A percentile compares a stretch with the other conserved stretches of the same genome.
phyloP scores from a whole-genome alignment of 202 grass and related monocot genomes.

The Saccharum hybrid region DNA sequence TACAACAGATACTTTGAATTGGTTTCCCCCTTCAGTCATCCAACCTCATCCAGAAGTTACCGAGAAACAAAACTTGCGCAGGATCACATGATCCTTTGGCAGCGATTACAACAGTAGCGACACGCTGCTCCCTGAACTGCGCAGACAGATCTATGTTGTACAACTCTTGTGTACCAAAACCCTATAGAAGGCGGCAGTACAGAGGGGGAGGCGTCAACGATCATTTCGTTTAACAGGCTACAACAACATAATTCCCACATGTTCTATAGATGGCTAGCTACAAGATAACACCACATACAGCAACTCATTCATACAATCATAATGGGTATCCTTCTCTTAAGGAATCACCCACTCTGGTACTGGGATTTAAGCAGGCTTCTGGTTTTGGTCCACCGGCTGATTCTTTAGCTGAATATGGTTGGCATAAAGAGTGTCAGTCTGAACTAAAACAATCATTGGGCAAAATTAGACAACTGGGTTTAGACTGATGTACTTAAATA shows the following conservation, averaged over 20 bases:
- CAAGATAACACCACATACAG: slow-evolving; percentile 30
- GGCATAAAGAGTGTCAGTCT: slow-evolving; percentile 35
- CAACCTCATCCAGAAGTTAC: slow-evolving; percentile 31
- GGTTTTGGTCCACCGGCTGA: slow-evolving; percentile 25
- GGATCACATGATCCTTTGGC: slow-evolving; percentile 33
- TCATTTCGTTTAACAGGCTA: slow-evolving; percentile 25
- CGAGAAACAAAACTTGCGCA: slow-evolving; percentile 42
- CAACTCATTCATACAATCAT: slow-evolving; percentile 21
- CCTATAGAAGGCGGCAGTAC: slow-evolving; percentile 19
- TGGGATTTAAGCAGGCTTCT: slow-evolving; percentile 33
- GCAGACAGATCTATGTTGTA: slow-evolving; percentile 41
- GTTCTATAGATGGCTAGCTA: slow-evolving; percentile 30
- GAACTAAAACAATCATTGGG: slow-evolving; percentile 27
- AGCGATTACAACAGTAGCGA: slow-evolving; percentile 16
- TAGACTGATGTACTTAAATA: background rate
- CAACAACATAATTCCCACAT: slow-evolving; percentile 22
- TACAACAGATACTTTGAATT: background rate
- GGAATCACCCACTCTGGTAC: slow-evolving; percentile 8
- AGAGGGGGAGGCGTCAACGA: background rate
- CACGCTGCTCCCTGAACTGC: slow-evolving; percentile 5
- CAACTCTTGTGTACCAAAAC: slow-evolving; percentile 39
- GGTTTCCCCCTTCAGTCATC: background rate
- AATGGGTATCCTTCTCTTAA: background rate
- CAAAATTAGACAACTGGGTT: slow-evolving; percentile 2
- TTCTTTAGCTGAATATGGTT: slow-evolving; percentile 50